Evolutionary conservation across 139 green algal genomes (phyloP).

Genomic region (Chlorella sp.): DNA sequence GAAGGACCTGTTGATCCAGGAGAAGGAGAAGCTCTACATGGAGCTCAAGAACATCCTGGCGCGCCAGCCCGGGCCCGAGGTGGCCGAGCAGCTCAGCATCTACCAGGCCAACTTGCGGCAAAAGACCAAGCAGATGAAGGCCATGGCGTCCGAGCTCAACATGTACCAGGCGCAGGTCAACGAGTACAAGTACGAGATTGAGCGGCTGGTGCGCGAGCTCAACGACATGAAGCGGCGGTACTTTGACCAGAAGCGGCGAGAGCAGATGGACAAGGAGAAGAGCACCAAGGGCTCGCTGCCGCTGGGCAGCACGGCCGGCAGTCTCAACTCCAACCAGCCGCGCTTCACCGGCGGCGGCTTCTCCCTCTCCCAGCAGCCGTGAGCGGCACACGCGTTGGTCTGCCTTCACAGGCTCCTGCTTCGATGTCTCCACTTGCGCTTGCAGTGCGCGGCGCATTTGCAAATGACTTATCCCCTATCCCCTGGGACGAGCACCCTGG

Average conservation of each 20-base stretch:
- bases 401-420: background rate
- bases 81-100: conserved; percentile 18
- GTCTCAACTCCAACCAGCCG: conserved; percentile 25
- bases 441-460: background rate
- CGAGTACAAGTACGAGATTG: conserved; percentile 92
- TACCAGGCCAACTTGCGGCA: conserved; percentile 63
- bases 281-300: conserved; percentile 17
- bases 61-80: conserved; percentile 77
- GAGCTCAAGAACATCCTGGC: conserved; percentile 89
- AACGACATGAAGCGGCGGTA: conserved; percentile 77
- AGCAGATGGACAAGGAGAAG: conserved; percentile 56
- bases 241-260: conserved; percentile 66
- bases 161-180: conserved; percentile 86
- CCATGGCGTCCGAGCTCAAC: conserved; percentile 85
- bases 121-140: conserved; percentile 93
- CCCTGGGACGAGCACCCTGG: background rate
- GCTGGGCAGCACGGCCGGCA: background rate
- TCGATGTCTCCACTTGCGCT: background rate
- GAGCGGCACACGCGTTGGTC: background rate
- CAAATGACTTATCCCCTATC: background rate
- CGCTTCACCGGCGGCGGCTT: conserved; percentile 50
- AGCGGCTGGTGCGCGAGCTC: conserved; percentile 69
- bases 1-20: conserved; percentile 82
- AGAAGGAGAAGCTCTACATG: conserved; percentile 90
- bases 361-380: conserved; percentile 33